These are phyloP conservation scores for Nicotiana knightiana DNA, from an alignment of 257 asterid genomes.

Conservation along the genomic window DNA sequence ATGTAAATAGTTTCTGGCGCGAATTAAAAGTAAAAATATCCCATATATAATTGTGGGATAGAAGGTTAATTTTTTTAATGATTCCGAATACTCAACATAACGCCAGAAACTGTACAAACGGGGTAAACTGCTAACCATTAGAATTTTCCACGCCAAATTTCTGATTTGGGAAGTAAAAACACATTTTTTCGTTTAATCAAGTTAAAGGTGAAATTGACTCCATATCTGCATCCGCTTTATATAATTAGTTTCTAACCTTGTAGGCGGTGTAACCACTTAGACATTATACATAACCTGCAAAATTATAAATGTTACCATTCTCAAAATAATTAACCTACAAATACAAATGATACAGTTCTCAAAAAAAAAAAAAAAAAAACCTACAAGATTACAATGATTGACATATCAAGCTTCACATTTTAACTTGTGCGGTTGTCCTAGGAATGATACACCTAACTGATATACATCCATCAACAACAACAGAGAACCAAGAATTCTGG, in stretches of 20 bases:
- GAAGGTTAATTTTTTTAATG: neutral
- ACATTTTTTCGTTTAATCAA: neutral
- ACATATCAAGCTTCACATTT: neutral
- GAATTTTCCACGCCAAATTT: neutral
- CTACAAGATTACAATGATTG: neutral
- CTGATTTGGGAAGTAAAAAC: neutral
- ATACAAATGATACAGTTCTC: too few relatives aligned
- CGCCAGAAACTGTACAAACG: neutral
- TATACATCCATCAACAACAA: neutral
- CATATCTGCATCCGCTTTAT: neutral
- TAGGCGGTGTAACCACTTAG: neutral
- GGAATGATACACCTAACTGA: neutral
- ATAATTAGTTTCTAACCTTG: neutral
- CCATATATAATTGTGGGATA: too few relatives aligned
- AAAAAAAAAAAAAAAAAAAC: neutral
- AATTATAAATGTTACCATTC: neutral
- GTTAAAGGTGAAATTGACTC: neutral
- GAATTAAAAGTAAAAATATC: too few relatives aligned
- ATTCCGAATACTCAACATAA: neutral
- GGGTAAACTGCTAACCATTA: neutral
- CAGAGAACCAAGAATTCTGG: neutral
- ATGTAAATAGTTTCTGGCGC: too few relatives aligned
- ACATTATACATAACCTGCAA: neutral
- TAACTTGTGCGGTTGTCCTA: neutral
- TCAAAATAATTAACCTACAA: too few relatives aligned